Evolutionary conservation across 139 green algal species (phyloP), one percentile per base, ranked within the genome.

Genomic region (Edaphochlamys debaryana): DNA sequence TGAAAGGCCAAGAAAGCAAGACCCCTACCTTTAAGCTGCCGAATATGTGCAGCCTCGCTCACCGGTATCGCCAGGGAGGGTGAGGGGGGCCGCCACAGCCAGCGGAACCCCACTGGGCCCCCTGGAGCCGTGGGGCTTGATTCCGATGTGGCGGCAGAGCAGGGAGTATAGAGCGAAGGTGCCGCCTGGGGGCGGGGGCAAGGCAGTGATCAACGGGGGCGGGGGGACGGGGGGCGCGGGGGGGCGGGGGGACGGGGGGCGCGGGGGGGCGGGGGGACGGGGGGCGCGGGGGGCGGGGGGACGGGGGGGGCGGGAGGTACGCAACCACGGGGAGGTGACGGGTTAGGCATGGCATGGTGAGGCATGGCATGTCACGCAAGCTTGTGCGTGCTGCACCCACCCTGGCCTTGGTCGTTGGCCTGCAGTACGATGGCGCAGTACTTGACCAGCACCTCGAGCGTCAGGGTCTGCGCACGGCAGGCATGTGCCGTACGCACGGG

Each of bases 111-210:
- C 20, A 4, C 20, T 19, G 2, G 50, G 66, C 4, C 54, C 73
- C 2, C 80, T 3, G 0, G 82, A 37, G 32, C 80, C 87, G 79
- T 88, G 82, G 0, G 87, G 83, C 20, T 50, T 79, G 58, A 93
- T 71, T 48, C 82, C 68, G 30, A 90, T 83, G 56, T 75, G 75
- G 52, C 89, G 87, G 64, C 91, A 92, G 13, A 96, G 86, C 30
- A 93, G 71, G 25, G 90, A 89, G 74, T 94, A 96, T 20, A 96
- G 86, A 2, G 94, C 94, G 89, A 96, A 94, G 27, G 93, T 92
- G 40, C 94, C 94, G n/a, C 93, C 92, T 95, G 87, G 48, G 48
- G 48, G 7, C n/a, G 7, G 37, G n/a, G n/a, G n/a, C n/a, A n/a
- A n/a, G n/a, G n/a, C n/a, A n/a, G n/a, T n/a, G n/a, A n/a, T n/a